A percentile compares a stretch with the other conserved stretches of the same genome.
These are phyloP conservation scores for Stylosanthes scabra DNA, from an alignment of 331 rosid species.

Conservation along the genomic window DNA sequence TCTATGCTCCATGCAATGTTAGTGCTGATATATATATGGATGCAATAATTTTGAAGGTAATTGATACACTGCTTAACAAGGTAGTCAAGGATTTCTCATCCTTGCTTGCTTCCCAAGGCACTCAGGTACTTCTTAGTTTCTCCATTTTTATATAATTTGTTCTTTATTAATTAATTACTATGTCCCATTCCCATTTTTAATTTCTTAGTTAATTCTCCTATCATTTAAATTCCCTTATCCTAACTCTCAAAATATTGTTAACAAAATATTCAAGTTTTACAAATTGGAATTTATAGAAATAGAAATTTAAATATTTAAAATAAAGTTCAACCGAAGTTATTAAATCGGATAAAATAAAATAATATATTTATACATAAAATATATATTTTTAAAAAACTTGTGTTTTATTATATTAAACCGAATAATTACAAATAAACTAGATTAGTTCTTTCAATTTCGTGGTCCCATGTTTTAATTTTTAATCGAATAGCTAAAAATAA, in stretches of 20 bases:
- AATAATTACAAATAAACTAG: no score
- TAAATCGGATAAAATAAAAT: no score
- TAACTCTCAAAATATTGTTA: background rate
- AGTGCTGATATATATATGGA: background rate
- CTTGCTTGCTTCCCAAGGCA: constrained; percentile 87
- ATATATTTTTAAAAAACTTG: no score
- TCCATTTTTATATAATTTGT: background rate
- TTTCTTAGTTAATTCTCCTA: background rate
- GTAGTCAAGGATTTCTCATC: constrained; percentile 94
- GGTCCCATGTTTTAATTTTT: no score
- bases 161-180: no score
- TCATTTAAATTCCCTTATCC: background rate
- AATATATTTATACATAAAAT: no score
- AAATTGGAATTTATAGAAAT: constrained; percentile 22
- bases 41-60: constrained; percentile 49
- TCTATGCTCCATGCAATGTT: constrained; percentile 32
- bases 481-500: no score
- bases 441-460: no score
- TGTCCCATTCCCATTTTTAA: background rate
- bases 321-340: no score
- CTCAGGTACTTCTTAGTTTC: constrained; percentile 67
- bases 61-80: constrained; percentile 85
- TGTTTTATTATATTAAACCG: no score
- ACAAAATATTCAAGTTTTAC: constrained; percentile 15
- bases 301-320: no score